Conservation (phyloP, 129 eudicot species). For the Chrysanthemum seticuspe region DNA sequence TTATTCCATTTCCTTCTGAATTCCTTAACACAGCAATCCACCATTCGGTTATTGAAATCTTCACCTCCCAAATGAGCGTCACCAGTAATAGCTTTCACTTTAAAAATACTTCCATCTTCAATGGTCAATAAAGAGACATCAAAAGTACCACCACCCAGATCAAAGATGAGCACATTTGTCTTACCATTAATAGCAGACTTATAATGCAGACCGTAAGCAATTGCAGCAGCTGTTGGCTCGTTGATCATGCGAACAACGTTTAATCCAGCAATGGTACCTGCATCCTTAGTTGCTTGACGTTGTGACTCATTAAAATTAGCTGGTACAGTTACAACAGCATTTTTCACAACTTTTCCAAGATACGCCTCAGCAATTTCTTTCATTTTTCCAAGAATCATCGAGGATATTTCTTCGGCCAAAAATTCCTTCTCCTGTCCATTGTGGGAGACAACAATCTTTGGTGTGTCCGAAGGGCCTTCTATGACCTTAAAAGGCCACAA, state of each 20-base stretch:
- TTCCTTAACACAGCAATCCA: slow-evolving; percentile 13
- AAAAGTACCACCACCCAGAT: slow-evolving; percentile 28
- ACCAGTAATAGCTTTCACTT: slow-evolving; percentile 24
- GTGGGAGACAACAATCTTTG: too few relatives aligned
- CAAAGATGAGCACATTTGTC: slow-evolving; percentile 21
- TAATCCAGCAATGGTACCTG: slow-evolving; percentile 14
- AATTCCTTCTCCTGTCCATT: too few relatives aligned
- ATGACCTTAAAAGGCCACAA: too few relatives aligned
- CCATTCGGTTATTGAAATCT: slow-evolving; percentile 28
- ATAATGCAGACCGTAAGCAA: slow-evolving; percentile 26
- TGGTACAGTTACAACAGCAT: too few relatives aligned
- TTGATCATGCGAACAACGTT: slow-evolving; percentile 17
- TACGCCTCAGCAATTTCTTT: too few relatives aligned
- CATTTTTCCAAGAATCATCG: too few relatives aligned
- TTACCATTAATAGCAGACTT: not conserved
- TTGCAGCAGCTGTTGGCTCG: slow-evolving; percentile 32
- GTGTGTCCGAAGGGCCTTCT: too few relatives aligned
- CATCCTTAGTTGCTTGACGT: too few relatives aligned
- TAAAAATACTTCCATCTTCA: not conserved
- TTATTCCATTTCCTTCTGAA: slow-evolving; percentile 20
- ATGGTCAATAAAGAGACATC: slow-evolving; percentile 25
- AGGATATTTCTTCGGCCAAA: too few relatives aligned
- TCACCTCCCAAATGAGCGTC: slow-evolving; percentile 29
- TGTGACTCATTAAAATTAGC: too few relatives aligned
- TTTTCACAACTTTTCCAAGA: too few relatives aligned